Conservation (phyloP, 2,329 filamentous ascomycete genomes). For the Alternaria atra region DNA sequence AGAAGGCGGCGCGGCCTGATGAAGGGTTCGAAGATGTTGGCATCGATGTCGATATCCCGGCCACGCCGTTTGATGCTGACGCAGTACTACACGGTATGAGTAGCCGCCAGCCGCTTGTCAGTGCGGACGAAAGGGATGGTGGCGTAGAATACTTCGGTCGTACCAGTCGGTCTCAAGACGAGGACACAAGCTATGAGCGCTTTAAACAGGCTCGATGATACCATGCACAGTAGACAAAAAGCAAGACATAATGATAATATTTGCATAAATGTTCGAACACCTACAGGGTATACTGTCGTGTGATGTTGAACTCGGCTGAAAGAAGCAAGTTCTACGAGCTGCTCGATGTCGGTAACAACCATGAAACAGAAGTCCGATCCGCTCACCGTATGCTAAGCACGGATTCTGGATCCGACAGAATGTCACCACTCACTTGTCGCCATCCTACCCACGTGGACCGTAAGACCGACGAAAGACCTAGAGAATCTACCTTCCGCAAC, state of each 20-base stretch:
- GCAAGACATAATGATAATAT: neutral
- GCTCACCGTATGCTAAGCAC: neutral
- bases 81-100: constrained; percentile 27
- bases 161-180: constrained; percentile 4
- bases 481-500: neutral
- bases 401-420: neutral
- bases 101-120: constrained; percentile 31
- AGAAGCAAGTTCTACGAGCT: neutral
- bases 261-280: neutral
- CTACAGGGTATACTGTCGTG: neutral
- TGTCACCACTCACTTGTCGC: neutral
- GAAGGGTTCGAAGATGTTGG: constrained; percentile 29
- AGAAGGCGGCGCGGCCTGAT: constrained; percentile 25
- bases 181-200: constrained; percentile 32
- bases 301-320: neutral
- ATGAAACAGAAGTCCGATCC: neutral
- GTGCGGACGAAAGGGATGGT: constrained; percentile 10
- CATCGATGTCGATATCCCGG: constrained; percentile 32
- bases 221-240: neutral
- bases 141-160: constrained; percentile 17
- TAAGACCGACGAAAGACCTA: neutral
- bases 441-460: neutral
- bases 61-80: constrained; percentile 32
- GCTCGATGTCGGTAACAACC: neutral
- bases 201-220: constrained; percentile 17